These are phyloP conservation scores for Lasiodiplodia sp. DNA, from an alignment of 2,329 filamentous ascomycete species.

Conservation along the genomic window DNA sequence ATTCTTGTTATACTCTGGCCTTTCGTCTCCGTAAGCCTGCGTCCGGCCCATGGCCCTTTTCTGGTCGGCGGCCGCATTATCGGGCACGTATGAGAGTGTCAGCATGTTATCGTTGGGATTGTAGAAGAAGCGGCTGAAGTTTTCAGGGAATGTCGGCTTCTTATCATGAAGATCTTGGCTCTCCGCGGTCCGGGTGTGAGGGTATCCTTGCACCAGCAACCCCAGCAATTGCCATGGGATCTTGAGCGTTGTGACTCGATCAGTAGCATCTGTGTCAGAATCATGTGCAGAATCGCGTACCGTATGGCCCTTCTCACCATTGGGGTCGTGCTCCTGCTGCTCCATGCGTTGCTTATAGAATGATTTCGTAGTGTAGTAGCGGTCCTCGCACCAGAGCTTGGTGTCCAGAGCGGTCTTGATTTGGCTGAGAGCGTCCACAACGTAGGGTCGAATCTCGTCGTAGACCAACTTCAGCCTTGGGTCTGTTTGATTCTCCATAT, in stretches of 20 bases:
- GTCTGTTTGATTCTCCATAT: neutral
- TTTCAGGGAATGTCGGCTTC: neutral
- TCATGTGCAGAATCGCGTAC: neutral
- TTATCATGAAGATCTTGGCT: neutral
- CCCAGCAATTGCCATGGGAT: neutral
- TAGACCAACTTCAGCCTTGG: neutral
- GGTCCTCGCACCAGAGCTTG: constrained; percentile 37
- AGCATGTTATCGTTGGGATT: neutral
- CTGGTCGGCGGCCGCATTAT: neutral
- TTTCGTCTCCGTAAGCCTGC: neutral
- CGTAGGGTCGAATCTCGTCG: neutral
- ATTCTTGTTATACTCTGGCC: neutral
- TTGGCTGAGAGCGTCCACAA: neutral
- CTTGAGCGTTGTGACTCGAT: neutral
- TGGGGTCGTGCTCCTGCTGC: constrained; percentile 33
- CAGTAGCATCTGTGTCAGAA: constrained; percentile 3
- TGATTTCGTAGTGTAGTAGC: neutral
- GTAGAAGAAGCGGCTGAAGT: neutral
- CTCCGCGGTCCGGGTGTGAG: neutral
- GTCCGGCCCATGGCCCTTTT: neutral
- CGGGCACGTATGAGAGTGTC: neutral
- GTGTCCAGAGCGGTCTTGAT: neutral
- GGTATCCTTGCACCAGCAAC: neutral
- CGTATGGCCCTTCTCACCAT: neutral
- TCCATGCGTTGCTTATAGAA: neutral